These are phyloP conservation scores for Lasiodiplodia sp. DNA, from an alignment of 2,329 filamentous ascomycete species.

Conservation along the genomic window DNA sequence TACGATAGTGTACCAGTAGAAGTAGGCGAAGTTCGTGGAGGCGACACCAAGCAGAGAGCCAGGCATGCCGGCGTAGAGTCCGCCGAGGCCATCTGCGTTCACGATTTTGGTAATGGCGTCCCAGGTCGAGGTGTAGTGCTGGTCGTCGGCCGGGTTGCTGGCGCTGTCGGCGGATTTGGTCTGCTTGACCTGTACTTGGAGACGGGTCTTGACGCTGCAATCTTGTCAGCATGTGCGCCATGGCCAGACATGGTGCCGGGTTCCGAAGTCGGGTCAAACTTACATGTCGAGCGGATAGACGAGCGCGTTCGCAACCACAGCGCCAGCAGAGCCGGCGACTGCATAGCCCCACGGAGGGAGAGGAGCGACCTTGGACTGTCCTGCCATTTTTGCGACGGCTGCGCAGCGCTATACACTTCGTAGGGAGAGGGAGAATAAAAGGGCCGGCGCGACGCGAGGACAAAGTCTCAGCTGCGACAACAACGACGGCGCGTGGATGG, in stretches of 20 bases:
- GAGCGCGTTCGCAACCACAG: constrained; percentile 91
- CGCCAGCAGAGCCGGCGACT: constrained; percentile 89
- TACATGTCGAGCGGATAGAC: constrained; percentile 98
- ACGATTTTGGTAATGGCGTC: constrained; percentile 89
- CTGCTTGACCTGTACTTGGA: constrained; percentile 89
- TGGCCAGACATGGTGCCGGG: constrained; percentile 16
- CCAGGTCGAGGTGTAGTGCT: constrained; percentile 85
- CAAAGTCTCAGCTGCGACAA: neutral
- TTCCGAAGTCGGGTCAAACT: constrained; percentile 47
- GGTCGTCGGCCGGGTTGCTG: constrained; percentile 56
- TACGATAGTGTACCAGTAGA: constrained; percentile 97
- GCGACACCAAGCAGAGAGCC: constrained; percentile 90
- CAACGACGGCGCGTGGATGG: neutral
- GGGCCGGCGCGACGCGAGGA: too few relatives aligned
- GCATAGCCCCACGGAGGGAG: constrained; percentile 94
- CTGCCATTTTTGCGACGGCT: constrained; percentile 54
- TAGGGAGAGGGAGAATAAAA: constrained; percentile 17
- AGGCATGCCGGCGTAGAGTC: constrained; percentile 88
- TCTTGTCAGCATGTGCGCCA: constrained; percentile 9
- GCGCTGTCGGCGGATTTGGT: constrained; percentile 42
- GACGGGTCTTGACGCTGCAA: constrained; percentile 88
- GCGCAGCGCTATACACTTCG: neutral
- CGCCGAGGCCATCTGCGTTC: constrained; percentile 77
- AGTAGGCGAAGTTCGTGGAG: constrained; percentile 98
- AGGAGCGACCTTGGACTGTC: constrained; percentile 68